Conservation (phyloP, 139 green algal genomes). For the Deuterostichococcus epilithicus region DNA sequence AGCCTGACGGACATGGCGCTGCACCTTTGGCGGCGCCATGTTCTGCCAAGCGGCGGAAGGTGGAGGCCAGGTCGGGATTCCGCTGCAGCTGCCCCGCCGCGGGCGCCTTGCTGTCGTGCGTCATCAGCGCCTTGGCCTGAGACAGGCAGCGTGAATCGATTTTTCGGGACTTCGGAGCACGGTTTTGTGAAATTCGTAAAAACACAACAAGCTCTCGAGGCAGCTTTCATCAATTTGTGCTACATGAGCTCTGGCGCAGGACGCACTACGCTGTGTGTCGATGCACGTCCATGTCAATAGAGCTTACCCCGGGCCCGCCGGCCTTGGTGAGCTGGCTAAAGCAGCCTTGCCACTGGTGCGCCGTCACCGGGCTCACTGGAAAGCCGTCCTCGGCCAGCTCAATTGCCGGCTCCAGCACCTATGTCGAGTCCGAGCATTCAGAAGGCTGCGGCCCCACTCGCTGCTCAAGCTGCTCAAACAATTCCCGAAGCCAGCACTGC, state of each 20-base stretch:
- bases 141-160: too few species aligned
- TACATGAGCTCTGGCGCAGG: too few species aligned
- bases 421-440: constrained; percentile 5
- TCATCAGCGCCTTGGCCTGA: constrained; percentile 27
- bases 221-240: too few species aligned
- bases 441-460: too few species aligned
- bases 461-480: too few species aligned
- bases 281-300: too few species aligned
- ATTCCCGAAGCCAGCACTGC: too few species aligned
- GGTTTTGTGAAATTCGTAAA: too few species aligned
- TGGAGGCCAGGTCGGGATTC: constrained; percentile 42
- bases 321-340: constrained; percentile 13
- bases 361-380: constrained; percentile 55
- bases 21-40: constrained; percentile 29
- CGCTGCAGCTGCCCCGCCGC: constrained; percentile 47
- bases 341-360: constrained; percentile 34
- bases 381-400: constrained; percentile 62
- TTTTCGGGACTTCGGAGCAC: too few species aligned
- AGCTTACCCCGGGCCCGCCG: not conserved
- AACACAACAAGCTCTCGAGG: too few species aligned
- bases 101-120: constrained; percentile 31
- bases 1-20: not conserved
- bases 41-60: constrained; percentile 35
- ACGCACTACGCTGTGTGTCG: too few species aligned
- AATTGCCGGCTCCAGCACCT: constrained; percentile 64